phyloP scores from a whole-genome alignment of 768 basidiomycete genomes.

The Hypholoma fasciculare region DNA sequence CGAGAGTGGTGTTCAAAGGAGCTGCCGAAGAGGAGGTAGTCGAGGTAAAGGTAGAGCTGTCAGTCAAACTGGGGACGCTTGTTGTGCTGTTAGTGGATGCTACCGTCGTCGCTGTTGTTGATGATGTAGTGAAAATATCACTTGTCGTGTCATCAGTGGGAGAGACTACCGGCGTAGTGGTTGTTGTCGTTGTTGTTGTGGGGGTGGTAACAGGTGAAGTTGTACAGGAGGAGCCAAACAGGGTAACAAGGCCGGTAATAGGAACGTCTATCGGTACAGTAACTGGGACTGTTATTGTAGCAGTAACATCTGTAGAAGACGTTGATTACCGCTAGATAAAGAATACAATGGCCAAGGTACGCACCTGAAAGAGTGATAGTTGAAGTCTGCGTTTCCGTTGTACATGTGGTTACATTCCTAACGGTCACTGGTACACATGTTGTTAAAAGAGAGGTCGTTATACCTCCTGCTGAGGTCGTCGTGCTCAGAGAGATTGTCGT shows the following conservation, averaged over 20 bases:
- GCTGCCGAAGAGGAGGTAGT: neutral
- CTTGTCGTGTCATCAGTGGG: conserved; percentile 4
- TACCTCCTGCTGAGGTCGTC: conserved; percentile 15
- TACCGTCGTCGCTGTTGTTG: neutral
- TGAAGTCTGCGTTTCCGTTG: conserved; percentile 12
- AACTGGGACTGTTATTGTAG: conserved; percentile 15
- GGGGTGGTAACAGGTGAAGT: conserved; percentile 5
- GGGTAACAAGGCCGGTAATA: conserved; percentile 19
- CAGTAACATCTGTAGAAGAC: conserved; percentile 14
- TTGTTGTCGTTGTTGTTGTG: conserved; percentile 7
- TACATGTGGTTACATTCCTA: conserved; percentile 13
- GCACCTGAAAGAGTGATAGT: conserved; percentile 19
- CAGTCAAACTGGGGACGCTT: neutral
- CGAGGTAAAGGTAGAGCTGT: neutral
- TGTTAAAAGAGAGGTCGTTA: conserved; percentile 15
- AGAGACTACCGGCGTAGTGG: conserved; percentile 8
- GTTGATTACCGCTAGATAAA: neutral
- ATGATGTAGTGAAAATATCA: neutral
- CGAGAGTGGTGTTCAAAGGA: neutral
- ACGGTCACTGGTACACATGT: conserved; percentile 13
- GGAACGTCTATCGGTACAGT: conserved; percentile 20
- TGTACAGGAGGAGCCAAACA: conserved; percentile 26
- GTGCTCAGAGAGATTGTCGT: conserved; percentile 15
- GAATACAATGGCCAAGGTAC: neutral
- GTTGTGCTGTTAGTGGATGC: neutral